phyloP scores from a whole-genome alignment of 805 yeast genomes.

The Candida xyloterini region DNA sequence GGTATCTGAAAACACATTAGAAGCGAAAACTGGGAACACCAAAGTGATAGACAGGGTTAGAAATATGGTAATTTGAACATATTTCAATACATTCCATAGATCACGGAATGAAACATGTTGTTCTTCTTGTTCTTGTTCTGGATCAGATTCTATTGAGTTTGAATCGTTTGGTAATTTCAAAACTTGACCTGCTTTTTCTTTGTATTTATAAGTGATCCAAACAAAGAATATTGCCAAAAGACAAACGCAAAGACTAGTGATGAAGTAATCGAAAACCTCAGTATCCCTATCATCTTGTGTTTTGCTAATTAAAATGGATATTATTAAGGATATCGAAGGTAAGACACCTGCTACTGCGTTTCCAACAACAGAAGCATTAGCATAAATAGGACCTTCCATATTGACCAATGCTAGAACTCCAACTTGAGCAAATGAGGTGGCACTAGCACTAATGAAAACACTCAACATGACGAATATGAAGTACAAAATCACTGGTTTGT shows the following conservation, averaged over 20 bases:
- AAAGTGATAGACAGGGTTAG: constrained; percentile 71
- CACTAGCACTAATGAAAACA: constrained; percentile 65
- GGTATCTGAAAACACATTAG: constrained; percentile 49
- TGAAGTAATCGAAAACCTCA: constrained; percentile 38
- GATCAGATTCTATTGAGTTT: not conserved
- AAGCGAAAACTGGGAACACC: constrained; percentile 87
- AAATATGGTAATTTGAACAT: constrained; percentile 67
- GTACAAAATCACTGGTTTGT: constrained; percentile 37
- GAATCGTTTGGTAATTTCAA: constrained; percentile 2
- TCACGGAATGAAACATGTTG: constrained; percentile 55
- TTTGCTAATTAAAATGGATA: constrained; percentile 40
- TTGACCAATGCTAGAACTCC: constrained; percentile 88
- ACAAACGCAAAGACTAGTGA: constrained; percentile 28
- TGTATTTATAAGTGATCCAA: constrained; percentile 24
- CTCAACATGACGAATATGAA: constrained; percentile 57
- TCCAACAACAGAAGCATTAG: constrained; percentile 92
- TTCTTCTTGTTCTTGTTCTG: constrained; percentile 9
- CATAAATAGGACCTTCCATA: constrained; percentile 68
- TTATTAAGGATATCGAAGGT: constrained; percentile 70
- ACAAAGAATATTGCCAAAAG: constrained; percentile 19
- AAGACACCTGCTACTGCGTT: constrained; percentile 93
- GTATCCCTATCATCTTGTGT: constrained; percentile 21
- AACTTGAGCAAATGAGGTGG: constrained; percentile 82
- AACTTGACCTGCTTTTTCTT: constrained; percentile 9
- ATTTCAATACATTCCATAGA: constrained; percentile 60